These are phyloP conservation scores for Erysimum cheiri DNA, from an alignment of 441 rosid species.

Conservation along the genomic window DNA sequence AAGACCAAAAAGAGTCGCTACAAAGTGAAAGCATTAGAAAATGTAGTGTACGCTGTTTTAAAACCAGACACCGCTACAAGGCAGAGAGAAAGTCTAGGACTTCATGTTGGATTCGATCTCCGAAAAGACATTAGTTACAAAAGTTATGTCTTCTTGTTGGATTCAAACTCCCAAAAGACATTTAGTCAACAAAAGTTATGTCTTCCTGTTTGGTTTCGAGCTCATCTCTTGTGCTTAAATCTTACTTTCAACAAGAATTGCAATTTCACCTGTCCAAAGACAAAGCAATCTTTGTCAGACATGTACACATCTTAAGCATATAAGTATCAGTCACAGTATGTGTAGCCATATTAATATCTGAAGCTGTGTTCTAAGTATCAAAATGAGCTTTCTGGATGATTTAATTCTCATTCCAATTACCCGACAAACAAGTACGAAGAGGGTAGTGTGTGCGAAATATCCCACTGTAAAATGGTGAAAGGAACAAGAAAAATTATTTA, in stretches of 20 bases:
- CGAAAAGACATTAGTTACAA: slow-evolving; percentile 11
- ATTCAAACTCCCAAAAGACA: slow-evolving; percentile 19
- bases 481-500: slow-evolving; percentile 1
- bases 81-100: slow-evolving; percentile 10
- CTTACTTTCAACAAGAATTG: slow-evolving; percentile 94
- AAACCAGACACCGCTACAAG: slow-evolving; percentile 32
- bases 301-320: slow-evolving; percentile 23
- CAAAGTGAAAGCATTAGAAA: slow-evolving; percentile 10
- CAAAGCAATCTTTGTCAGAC: slow-evolving; percentile 35
- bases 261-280: slow-evolving; percentile 78
- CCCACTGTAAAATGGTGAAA: slow-evolving; percentile 10
- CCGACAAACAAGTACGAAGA: slow-evolving; percentile 3
- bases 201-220: slow-evolving; percentile 15
- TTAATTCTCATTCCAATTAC: slow-evolving; percentile 16
- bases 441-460: background rate
- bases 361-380: background rate
- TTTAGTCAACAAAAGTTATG: slow-evolving; percentile 27
- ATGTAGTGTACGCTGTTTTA: slow-evolving; percentile 14
- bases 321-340: slow-evolving; percentile 2
- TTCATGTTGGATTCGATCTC: slow-evolving; percentile 19
- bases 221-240: slow-evolving; percentile 87
- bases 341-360: background rate
- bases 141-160: slow-evolving; percentile 6
- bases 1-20: slow-evolving; percentile 13
- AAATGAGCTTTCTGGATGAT: background rate